A percentile compares a stretch with the other conserved stretches of the same genome.
Evolutionary conservation across 169 alveolate genomes (phyloP).

Genomic region (Perkinsus marinus): DNA sequence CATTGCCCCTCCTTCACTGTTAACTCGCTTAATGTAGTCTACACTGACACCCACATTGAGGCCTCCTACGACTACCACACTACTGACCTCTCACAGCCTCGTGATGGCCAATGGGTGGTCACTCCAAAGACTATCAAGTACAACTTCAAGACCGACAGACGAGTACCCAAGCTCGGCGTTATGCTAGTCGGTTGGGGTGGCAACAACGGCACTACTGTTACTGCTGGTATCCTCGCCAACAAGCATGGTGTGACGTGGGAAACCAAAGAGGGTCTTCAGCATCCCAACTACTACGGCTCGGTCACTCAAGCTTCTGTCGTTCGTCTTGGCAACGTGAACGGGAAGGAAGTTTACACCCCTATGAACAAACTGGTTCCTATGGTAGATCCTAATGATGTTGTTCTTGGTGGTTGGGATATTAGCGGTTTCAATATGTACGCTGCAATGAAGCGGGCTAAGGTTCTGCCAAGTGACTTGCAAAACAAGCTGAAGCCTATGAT

Average conservation of each 20-base stretch:
- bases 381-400: slow-evolving; percentile 65
- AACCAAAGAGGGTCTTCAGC: slow-evolving; percentile 54
- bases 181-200: slow-evolving; percentile 78
- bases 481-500: slow-evolving; percentile 42
- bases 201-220: slow-evolving; percentile 69
- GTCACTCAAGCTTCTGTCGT: slow-evolving; percentile 58
- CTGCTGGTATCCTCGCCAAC: slow-evolving; percentile 68
- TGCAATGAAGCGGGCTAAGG: slow-evolving; percentile 65
- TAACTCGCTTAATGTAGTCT: slow-evolving; percentile 7
- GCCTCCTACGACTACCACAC: slow-evolving; percentile 13
- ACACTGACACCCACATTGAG: slow-evolving; percentile 13
- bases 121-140: background rate
- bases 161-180: slow-evolving; percentile 55
- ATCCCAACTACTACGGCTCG: slow-evolving; percentile 68
- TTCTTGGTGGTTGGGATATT: slow-evolving; percentile 75
- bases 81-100: background rate
- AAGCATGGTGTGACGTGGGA: slow-evolving; percentile 55
- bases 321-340: slow-evolving; percentile 17
- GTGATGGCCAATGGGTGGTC: background rate
- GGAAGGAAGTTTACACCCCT: slow-evolving; percentile 53
- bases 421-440: slow-evolving; percentile 50
- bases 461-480: slow-evolving; percentile 56
- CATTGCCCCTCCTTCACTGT: slow-evolving; percentile 1
- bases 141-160: background rate
- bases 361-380: slow-evolving; percentile 57